Conservation (phyloP, 2,329 filamentous ascomycete genomes). For the Nigrograna mackinnonii region DNA sequence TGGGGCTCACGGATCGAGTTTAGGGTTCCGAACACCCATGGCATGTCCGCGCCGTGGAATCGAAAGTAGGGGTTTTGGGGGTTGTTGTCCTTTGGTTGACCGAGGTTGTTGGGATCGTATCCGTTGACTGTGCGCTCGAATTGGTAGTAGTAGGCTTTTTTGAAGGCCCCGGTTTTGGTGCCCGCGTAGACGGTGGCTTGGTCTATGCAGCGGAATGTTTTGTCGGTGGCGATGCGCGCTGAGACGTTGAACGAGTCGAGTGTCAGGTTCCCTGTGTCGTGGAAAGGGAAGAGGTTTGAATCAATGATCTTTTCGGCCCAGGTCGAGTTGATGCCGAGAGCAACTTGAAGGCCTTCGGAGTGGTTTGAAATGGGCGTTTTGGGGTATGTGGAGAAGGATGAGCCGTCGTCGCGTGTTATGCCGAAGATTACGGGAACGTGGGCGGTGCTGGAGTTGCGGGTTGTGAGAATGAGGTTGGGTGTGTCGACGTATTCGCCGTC, state of each 20-base stretch:
- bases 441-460: slow-evolving; percentile 48
- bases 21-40: slow-evolving; percentile 59
- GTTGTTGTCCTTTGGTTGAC: slow-evolving; percentile 53
- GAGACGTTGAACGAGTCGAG: slow-evolving; percentile 61
- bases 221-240: slow-evolving; percentile 60
- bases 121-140: slow-evolving; percentile 61
- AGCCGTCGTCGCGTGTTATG: slow-evolving; percentile 58
- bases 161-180: slow-evolving; percentile 49
- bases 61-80: slow-evolving; percentile 58
- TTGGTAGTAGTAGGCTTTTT: slow-evolving; percentile 61
- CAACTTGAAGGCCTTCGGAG: slow-evolving; percentile 47
- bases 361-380: slow-evolving; percentile 46
- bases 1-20: slow-evolving; percentile 53
- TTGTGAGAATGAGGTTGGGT: slow-evolving; percentile 50
- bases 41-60: slow-evolving; percentile 59
- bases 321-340: slow-evolving; percentile 50
- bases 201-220: slow-evolving; percentile 62
- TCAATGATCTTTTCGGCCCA: slow-evolving; percentile 37
- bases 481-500: slow-evolving; percentile 61
- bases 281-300: slow-evolving; percentile 55
- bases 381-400: slow-evolving; percentile 57
- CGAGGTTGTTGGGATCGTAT: slow-evolving; percentile 57
- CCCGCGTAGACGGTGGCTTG: slow-evolving; percentile 61
- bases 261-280: slow-evolving; percentile 53
- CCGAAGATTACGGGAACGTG: slow-evolving; percentile 62